Conservation (phyloP, 306 rosid species). For the Malus sylvestris region DNA sequence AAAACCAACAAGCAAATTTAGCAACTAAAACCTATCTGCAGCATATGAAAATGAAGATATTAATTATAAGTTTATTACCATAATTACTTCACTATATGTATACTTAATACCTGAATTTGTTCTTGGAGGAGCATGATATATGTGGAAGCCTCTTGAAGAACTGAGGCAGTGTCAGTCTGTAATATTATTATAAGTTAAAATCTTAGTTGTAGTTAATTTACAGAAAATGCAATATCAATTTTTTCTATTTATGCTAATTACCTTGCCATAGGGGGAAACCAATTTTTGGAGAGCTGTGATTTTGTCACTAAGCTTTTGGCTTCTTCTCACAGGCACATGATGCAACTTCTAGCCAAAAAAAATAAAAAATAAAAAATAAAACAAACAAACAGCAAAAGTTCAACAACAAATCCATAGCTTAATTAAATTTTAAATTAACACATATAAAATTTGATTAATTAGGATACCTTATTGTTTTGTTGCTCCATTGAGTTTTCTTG, state of each 20-base stretch:
- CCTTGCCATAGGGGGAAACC: slow-evolving; percentile 90
- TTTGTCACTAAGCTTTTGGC: slow-evolving; percentile 67
- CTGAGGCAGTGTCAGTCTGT: slow-evolving; percentile 79
- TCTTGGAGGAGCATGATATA: slow-evolving; percentile 56
- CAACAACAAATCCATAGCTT: not conserved
- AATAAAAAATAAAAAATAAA: too few relatives aligned
- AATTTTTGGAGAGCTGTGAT: slow-evolving; percentile 63
- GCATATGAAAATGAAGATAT: too few relatives aligned
- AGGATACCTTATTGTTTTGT: slow-evolving; percentile 23
- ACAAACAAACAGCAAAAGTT: not conserved
- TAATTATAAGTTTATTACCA: not conserved
- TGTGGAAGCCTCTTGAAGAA: slow-evolving; percentile 72
- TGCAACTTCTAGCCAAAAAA: slow-evolving; percentile 11
- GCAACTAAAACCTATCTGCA: not conserved
- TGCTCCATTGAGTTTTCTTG: slow-evolving; percentile 6
- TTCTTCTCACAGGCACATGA: slow-evolving; percentile 35
- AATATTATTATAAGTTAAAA: not conserved
- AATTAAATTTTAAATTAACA: not conserved
- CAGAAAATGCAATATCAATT: not conserved
- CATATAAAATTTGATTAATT: too few relatives aligned
- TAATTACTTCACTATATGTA: not conserved
- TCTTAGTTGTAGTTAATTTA: not conserved
- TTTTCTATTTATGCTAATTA: not conserved
- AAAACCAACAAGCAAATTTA: not conserved
- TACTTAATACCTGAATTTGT: slow-evolving; percentile 45